Base-by-base conservation (phyloP, 768 basidiomycete species). In the Tulasnella sp. region DNA sequence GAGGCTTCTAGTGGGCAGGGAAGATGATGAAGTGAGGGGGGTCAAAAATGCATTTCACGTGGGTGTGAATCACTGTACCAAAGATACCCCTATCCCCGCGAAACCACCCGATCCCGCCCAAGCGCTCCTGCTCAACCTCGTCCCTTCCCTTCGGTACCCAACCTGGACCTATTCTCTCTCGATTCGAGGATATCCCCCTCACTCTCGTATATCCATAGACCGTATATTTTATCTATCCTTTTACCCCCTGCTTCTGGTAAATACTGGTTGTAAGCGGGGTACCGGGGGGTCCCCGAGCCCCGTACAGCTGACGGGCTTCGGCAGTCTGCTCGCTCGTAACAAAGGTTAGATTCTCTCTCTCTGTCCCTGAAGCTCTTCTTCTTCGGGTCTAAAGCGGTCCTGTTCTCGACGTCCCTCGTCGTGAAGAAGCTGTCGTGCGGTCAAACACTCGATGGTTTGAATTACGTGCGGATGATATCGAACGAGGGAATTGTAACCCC, bases 381-480 rank as follows among this genome's bases (percentile, higher is more conserved):
- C 32, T 63, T 72, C 26, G n/a, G 22, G 6, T 62, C 72, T 19
- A 72, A 69, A 35, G 29, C 74, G 19, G 74, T 63, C 5, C 74
- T 74, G 36, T 74, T 74, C 37, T 65, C 73, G 3, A 67, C 41
- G 37, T 34, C 39, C 14, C 40, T 74, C 2, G 74, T 74, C 19
- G 73, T 74, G 44, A 74, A 74, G 73, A 74, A 74, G 34, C 29
- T 74, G 0, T 36, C 63, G 16, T 74, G 74, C 52, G 42, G 16
- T 26, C 32, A 39, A 3, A 14, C 34, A 9, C 26, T 64, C 5
- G 32, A 52, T 29, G 67, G 14, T 22, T 14, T n/a, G 42, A 32
- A 59, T n/a, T 72, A 72, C 44, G 64, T 73, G 32, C 64, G 72
- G 26, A 73, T 73, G 32, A 35, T 73, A 12, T 29, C 68, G 5